These are phyloP conservation scores for Boletus bicolor DNA, from an alignment of 768 basidiomycete genomes.

Conservation along the genomic window DNA sequence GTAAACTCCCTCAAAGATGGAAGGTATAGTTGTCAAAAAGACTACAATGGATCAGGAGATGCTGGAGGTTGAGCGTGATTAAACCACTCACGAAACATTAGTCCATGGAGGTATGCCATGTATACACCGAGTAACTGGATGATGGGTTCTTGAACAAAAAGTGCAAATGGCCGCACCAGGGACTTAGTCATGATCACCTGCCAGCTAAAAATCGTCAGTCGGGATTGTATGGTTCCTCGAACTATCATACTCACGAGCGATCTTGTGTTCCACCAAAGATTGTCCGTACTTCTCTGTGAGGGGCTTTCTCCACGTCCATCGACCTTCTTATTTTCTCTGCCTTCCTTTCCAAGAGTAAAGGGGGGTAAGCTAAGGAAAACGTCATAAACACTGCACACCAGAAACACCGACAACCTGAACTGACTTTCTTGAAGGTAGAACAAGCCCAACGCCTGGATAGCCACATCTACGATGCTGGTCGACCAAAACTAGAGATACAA, in stretches of 20 bases:
- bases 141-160: conserved; percentile 62
- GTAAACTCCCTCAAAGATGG: conserved; percentile 56
- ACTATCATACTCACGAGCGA: conserved; percentile 38
- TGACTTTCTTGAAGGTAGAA: conserved; percentile 62
- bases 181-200: conserved; percentile 47
- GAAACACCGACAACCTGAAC: conserved; percentile 13
- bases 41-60: conserved; percentile 37
- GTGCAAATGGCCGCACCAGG: conserved; percentile 62
- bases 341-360: conserved; percentile 45
- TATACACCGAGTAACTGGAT: conserved; percentile 65
- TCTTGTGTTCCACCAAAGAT: conserved; percentile 41
- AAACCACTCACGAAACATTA: conserved; percentile 47
- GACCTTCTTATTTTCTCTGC: conserved; percentile 43
- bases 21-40: conserved; percentile 62
- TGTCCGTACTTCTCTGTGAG: conserved; percentile 41
- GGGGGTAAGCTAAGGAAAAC: conserved; percentile 23
- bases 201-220: conserved; percentile 40
- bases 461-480: conserved; percentile 53
- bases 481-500: conserved; percentile 54
- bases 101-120: conserved; percentile 67
- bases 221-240: neutral
- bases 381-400: conserved; percentile 14
- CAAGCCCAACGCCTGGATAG: conserved; percentile 53
- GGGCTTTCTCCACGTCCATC: conserved; percentile 47
- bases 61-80: neutral